phyloP scores from a whole-genome alignment of 106 monocot species.

The Acorus gramineus region DNA sequence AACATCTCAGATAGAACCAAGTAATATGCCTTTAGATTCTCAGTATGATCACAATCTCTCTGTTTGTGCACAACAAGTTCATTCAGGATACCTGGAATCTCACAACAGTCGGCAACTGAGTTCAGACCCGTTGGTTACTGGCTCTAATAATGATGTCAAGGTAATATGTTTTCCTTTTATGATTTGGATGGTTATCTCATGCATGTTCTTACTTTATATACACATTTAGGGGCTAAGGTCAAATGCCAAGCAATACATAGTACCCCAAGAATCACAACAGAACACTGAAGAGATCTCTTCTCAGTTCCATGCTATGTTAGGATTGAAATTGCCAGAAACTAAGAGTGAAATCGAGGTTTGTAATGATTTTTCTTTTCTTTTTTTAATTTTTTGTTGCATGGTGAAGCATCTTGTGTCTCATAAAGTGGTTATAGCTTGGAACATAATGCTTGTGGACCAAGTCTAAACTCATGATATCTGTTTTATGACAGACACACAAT shows the following conservation, averaged over 20 bases:
- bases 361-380: not conserved
- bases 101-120: conserved; percentile 20
- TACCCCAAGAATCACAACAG: conserved; percentile 17
- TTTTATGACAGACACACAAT: no score
- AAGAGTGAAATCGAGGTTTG: conserved; percentile 39
- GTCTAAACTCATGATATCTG: no score
- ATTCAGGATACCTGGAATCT: conserved; percentile 26
- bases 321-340: conserved; percentile 20
- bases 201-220: conserved; percentile 1
- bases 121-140: conserved; percentile 9
- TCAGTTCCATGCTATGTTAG: conserved; percentile 17
- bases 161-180: conserved; percentile 1
- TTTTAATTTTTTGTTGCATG: not conserved
- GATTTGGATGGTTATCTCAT: not conserved
- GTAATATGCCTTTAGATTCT: conserved; percentile 26
- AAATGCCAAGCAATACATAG: conserved; percentile 17
- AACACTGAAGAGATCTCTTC: conserved; percentile 16
- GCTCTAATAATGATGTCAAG: conserved; percentile 26
- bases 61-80: conserved; percentile 20
- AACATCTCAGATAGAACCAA: conserved; percentile 23
- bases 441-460: not conserved
- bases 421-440: not conserved
- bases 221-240: conserved; percentile 37
- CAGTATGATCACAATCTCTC: conserved; percentile 26
- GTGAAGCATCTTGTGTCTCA: not conserved